Evolutionary conservation across 75 land plant species (phyloP), one percentile per base, ranked within the genome.

Genomic region (Sequoia sempervirens): DNA sequence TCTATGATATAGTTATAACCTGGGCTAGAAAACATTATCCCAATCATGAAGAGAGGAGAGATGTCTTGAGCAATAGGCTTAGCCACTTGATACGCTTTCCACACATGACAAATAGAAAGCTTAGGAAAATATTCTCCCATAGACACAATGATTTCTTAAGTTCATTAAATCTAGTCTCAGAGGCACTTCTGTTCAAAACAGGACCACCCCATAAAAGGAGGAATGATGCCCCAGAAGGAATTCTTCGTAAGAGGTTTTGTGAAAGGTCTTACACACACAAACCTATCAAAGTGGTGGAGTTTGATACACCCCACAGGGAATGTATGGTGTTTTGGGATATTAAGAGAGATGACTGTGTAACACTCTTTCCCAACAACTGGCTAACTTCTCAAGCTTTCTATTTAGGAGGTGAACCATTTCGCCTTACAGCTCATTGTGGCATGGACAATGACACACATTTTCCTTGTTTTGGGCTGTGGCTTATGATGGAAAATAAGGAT

Each of bases 371-470:
- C 37, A 85, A 85, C 54, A 88, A 88, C 5, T 72, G 92, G 58
- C 85, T 90, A 13, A 88, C 86, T 80, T 90, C 92, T 34, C 88
- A 86, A 54, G 88, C 92, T 52, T 90, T 90, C 66, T 90, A 86
- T 41, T 80, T 90, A 72, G 86, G 90, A 36, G 90, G 90, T 8
- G 86, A 86, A 43, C 84, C 84, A 14, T 90, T 90, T 69, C 89
- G 84, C 70, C 72, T 90, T 12, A 88, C 90, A 11, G 91, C 91
- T 54, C 84, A 61, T 61, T 61, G 83, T 81, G 84, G 81, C 79
- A 41, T 86, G 86, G 90, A 86, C 84, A 85, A 84, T 41, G 86
- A 88, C 41, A 82, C 85, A 15, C 45, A 66, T 28, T 82, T 54
- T 73, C 82, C 82, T 40, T 88, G 86, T 74, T 88, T 88, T 70